phyloP scores from a whole-genome alignment of 2,329 filamentous ascomycete genomes.

The Alternaria dauci region DNA sequence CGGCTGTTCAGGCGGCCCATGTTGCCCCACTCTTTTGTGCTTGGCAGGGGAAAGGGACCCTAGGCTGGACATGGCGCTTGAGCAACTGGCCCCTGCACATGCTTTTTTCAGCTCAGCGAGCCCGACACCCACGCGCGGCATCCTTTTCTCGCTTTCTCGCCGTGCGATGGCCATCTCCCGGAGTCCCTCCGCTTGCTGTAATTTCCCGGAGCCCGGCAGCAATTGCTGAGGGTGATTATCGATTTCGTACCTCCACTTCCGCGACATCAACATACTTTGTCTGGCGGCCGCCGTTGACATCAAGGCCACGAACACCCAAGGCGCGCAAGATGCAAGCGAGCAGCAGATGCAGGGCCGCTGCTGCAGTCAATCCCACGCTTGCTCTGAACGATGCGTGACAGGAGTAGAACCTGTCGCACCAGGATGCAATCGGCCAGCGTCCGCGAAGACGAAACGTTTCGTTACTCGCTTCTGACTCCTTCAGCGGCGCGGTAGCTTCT shows the following conservation, averaged over 20 bases:
- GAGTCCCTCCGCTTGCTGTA: conserved; percentile 9
- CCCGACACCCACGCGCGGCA: conserved; percentile 1
- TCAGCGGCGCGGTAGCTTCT: conserved; percentile 5
- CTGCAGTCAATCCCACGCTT: conserved; percentile 17
- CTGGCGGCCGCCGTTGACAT: conserved; percentile 2
- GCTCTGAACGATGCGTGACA: conserved; percentile 22
- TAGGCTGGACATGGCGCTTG: conserved; percentile 15
- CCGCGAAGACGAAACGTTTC: conserved; percentile 31
- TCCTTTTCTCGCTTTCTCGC: conserved; percentile 4
- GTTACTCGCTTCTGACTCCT: conserved; percentile 20
- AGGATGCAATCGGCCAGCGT: conserved; percentile 28
- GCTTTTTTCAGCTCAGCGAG: conserved; percentile 12
- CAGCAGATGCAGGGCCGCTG: conserved; percentile 7
- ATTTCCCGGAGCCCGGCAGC: conserved; percentile 11
- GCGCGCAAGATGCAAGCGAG: conserved; percentile 1
- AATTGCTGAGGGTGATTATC: not conserved
- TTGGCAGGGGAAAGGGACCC: conserved; percentile 44
- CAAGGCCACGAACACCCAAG: not conserved
- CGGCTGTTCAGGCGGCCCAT: conserved; percentile 24
- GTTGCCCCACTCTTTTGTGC: conserved; percentile 23
- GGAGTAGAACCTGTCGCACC: conserved; percentile 31
- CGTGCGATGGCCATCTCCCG: conserved; percentile 14
- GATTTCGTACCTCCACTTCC: not conserved
- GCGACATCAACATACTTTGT: not conserved
- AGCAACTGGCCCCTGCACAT: conserved; percentile 14